Evolutionary conservation across 2,329 filamentous ascomycete genomes (phyloP), one percentile per base, ranked within the genome.

Genomic region (Domatiomyces globalis): DNA sequence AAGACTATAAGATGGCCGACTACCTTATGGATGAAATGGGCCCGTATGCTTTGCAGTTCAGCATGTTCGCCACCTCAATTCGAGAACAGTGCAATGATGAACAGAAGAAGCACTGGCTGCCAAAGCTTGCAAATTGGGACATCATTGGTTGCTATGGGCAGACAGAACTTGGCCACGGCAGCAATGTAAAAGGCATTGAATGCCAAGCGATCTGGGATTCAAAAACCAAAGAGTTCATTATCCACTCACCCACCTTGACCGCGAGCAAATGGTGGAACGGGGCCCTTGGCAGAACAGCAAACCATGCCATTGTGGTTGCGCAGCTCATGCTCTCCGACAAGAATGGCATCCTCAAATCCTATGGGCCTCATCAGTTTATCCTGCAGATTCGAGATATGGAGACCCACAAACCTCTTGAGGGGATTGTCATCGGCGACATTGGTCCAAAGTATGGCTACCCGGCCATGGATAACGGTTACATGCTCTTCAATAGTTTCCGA

Each of bases 191-290:
- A 46, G 72, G 72, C 0, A 54, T 76, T 7, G 73, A 76, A 53
- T 69, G 69, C 6, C 61, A 69, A 43, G 73, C 73, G 1, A 68
- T 62, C 27, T 75, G 70, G 69, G 68, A 74, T 56, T 62, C 63
- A 1, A 57, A 63, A 18, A 63, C 62, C 5, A 69, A 70, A 52
- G 66, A 72, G 25, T 76, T 76, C 51, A 63, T 70, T 19, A 63
- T 76, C 5, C 71, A 75, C 59, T 74, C 71, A 54, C 73, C 73
- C n/a, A 70, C 69, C 19, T 58, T 76, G 18, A 75, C 73, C 1
- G 69, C 73, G 1, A 73, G 69, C 56, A 76, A 76, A 61, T 76
- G 72, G 73, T 76, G 73, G 73, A 76, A 76, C 60, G 73, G 73
- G 1, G 67, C 68, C 1, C 66, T 76, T 63, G 73, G 73, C 1